Evolutionary conservation across 1,139 yeast genomes (phyloP).

Genomic region (Kodamaea fungicola): DNA sequence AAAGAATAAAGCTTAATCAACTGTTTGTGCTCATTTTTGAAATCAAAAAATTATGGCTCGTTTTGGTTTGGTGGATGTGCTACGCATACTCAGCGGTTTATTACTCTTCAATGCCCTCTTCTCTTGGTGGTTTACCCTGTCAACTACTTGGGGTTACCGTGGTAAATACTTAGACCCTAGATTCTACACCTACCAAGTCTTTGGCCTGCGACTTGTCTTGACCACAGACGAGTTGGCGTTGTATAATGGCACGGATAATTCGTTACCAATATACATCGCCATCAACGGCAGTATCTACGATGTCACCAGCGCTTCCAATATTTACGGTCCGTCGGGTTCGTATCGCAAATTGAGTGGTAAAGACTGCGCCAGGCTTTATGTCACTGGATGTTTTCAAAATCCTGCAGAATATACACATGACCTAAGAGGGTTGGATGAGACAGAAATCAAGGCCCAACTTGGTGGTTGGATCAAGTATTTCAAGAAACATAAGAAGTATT

Average conservation of each 20-base stretch:
- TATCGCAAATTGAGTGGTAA: constrained; percentile 62
- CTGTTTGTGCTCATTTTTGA: too few relatives aligned
- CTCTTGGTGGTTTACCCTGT: constrained; percentile 50
- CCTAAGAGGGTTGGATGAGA: constrained; percentile 53
- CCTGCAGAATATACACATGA: constrained; percentile 64
- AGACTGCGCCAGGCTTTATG: constrained; percentile 73
- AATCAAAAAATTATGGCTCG: not conserved
- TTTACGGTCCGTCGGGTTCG: constrained; percentile 67
- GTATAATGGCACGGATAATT: constrained; percentile 51
- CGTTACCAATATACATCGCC: constrained; percentile 60
- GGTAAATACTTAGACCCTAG: constrained; percentile 50
- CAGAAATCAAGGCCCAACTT: constrained; percentile 30
- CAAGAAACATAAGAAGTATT: constrained; percentile 45
- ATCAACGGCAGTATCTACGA: constrained; percentile 70
- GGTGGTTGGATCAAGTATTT: constrained; percentile 54
- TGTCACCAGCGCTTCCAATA: constrained; percentile 49
- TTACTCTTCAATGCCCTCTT: constrained; percentile 45
- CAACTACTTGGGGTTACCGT: constrained; percentile 51
- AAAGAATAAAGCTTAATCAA: too few relatives aligned
- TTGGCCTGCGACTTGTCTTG: constrained; percentile 19
- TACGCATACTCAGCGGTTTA: constrained; percentile 47
- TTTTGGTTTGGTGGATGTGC: constrained; percentile 34
- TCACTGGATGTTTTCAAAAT: constrained; percentile 68
- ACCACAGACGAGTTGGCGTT: constrained; percentile 46
- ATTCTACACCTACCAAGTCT: constrained; percentile 22